Evolutionary conservation across 2,329 filamentous ascomycete genomes (phyloP).

Genomic region (Cladorrhinum sp.): DNA sequence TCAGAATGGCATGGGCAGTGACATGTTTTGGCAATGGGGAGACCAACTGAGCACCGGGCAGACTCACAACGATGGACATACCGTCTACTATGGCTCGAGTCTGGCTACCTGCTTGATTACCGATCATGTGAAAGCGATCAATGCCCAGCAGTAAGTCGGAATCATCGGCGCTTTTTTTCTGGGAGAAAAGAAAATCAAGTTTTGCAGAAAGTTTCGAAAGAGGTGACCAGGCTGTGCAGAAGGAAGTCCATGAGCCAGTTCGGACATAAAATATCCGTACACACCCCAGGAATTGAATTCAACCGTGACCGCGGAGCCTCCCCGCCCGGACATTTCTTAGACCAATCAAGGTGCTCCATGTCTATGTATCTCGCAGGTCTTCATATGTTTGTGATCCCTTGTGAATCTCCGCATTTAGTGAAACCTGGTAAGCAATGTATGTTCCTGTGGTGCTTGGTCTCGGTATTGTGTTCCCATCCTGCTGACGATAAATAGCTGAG

Average conservation of each 20-base stretch:
- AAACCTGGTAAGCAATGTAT: too few relatives aligned
- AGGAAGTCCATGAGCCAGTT: neutral
- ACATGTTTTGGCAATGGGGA: conserved; percentile 43
- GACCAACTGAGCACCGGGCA: conserved; percentile 40
- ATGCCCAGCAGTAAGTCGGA: neutral
- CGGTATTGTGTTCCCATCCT: too few relatives aligned
- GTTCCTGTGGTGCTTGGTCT: too few relatives aligned
- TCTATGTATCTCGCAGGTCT: too few relatives aligned
- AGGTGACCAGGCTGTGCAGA: neutral
- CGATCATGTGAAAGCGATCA: conserved; percentile 41
- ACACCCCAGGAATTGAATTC: conserved; percentile 7
- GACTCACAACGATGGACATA: conserved; percentile 44
- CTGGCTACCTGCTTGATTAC: conserved; percentile 45
- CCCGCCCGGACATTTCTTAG: conserved; percentile 11
- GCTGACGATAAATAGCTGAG: too few relatives aligned
- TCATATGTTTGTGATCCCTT: too few relatives aligned
- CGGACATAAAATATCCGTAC: neutral
- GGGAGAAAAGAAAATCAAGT: neutral
- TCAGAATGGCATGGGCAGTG: conserved; percentile 34
- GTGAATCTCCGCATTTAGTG: too few relatives aligned
- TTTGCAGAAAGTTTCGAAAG: neutral
- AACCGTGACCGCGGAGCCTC: conserved; percentile 20
- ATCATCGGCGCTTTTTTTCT: neutral
- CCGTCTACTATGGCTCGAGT: conserved; percentile 41
- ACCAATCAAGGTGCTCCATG: conserved; percentile 7